Evolutionary conservation across 192 early-diverging fungal species (phyloP).

Genomic region (Mycoemilia scoparia): DNA sequence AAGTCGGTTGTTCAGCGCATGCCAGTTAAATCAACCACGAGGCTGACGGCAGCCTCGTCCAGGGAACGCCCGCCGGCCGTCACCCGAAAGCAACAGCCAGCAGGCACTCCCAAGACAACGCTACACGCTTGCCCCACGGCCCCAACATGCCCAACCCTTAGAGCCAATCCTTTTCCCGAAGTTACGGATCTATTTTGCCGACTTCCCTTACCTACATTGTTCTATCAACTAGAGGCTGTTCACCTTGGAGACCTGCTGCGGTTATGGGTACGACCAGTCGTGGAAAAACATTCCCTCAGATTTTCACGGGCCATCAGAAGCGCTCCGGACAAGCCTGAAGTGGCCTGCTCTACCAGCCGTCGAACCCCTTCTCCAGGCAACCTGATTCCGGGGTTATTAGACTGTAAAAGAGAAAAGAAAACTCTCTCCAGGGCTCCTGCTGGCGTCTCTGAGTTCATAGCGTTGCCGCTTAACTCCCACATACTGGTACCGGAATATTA

Average conservation of each 20-base stretch:
- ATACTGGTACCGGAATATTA: slow-evolving; percentile 60
- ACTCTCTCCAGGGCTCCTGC: slow-evolving; percentile 44
- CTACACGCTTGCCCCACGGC: slow-evolving; percentile 4
- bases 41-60: slow-evolving; percentile 3
- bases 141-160: slow-evolving; percentile 42
- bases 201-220: slow-evolving; percentile 73
- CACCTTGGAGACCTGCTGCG: slow-evolving; percentile 65
- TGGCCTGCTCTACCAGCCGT: slow-evolving; percentile 13
- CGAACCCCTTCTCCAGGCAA: slow-evolving; percentile 42
- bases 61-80: slow-evolving; percentile 4
- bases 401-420: slow-evolving; percentile 55
- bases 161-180: slow-evolving; percentile 72
- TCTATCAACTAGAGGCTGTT: slow-evolving; percentile 74
- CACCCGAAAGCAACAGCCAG: slow-evolving; percentile 6
- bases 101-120: slow-evolving; percentile 4
- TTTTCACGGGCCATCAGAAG: slow-evolving; percentile 50
- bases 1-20: slow-evolving; percentile 47
- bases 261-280: slow-evolving; percentile 55
- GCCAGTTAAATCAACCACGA: slow-evolving; percentile 10
- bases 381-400: slow-evolving; percentile 38
- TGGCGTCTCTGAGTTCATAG: slow-evolving; percentile 49
- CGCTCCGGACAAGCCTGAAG: slow-evolving; percentile 39
- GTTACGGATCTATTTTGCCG: slow-evolving; percentile 74
- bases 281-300: slow-evolving; percentile 36
- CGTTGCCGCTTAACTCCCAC: slow-evolving; percentile 46